A percentile compares a stretch with the other conserved stretches of the same genome.
phyloP scores from a whole-genome alignment of 306 rosid genomes.

The Citrullus colocynthis region DNA sequence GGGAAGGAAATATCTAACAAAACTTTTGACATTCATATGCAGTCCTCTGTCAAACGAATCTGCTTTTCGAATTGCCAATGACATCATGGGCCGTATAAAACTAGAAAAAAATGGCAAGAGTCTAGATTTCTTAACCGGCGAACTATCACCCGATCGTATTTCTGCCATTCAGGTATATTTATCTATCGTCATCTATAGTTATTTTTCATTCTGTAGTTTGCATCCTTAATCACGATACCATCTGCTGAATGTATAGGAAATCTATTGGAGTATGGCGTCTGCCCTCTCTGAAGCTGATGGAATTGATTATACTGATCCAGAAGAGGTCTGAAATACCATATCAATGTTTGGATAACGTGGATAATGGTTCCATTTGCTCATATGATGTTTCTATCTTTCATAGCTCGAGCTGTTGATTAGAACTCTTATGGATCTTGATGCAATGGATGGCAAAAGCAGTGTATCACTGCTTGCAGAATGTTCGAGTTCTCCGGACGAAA shows the following conservation, averaged over 20 bases:
- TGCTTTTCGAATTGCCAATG: slow-evolving; percentile 30
- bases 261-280: slow-evolving; percentile 87
- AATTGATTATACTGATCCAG: slow-evolving; percentile 87
- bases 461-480: slow-evolving; percentile 74
- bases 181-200: neutral
- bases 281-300: slow-evolving; percentile 96
- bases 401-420: slow-evolving; percentile 88
- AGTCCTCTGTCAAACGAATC: slow-evolving; percentile 41
- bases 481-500: slow-evolving; percentile 81
- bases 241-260: slow-evolving; percentile 40
- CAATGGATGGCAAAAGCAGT: slow-evolving; percentile 91
- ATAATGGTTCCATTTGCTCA: slow-evolving; percentile 8
- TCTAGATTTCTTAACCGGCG: slow-evolving; percentile 55
- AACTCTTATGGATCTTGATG: slow-evolving; percentile 89
- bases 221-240: slow-evolving; percentile 5
- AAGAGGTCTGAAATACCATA: slow-evolving; percentile 50
- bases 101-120: slow-evolving; percentile 65
- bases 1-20: neutral
- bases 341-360: neutral
- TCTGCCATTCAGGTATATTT: slow-evolving; percentile 64
- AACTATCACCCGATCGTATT: slow-evolving; percentile 55
- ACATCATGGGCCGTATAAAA: slow-evolving; percentile 32
- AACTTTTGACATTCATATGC: slow-evolving; percentile 24
- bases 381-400: slow-evolving; percentile 11
- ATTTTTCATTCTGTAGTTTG: neutral